phyloP scores from a whole-genome alignment of 495 filamentous ascomycete species.

The Letharia lupina region DNA sequence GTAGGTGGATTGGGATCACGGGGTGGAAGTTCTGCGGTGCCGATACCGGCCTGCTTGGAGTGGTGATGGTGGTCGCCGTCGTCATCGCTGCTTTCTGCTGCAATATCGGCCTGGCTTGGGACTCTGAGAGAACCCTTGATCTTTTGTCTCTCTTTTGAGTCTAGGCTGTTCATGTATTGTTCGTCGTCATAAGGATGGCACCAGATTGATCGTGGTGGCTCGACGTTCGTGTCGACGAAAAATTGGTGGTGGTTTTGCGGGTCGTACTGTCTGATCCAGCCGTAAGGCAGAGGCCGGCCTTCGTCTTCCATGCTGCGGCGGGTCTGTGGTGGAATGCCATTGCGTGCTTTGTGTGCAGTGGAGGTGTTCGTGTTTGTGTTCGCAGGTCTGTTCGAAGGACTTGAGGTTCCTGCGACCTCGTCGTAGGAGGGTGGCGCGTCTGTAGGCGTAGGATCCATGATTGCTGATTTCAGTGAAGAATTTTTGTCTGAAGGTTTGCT shows the following conservation, averaged over 20 bases:
- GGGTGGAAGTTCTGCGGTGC: constrained; percentile 11
- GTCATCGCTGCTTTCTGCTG: constrained; percentile 37
- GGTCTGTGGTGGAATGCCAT: constrained; percentile 35
- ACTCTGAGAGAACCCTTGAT: constrained; percentile 29
- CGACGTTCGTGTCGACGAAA: constrained; percentile 42
- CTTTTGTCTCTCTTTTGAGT: constrained; percentile 32
- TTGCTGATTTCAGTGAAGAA: background rate
- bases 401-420: constrained; percentile 18
- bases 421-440: constrained; percentile 33
- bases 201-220: constrained; percentile 42
- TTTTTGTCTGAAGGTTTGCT: background rate
- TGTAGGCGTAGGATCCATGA: constrained; percentile 8
- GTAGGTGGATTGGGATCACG: constrained; percentile 18
- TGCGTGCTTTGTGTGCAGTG: constrained; percentile 25
- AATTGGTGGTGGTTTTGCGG: constrained; percentile 38
- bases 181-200: constrained; percentile 46
- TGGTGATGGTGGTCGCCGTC: constrained; percentile 27
- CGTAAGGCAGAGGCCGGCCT: constrained; percentile 33
- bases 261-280: constrained; percentile 43
- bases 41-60: constrained; percentile 10
- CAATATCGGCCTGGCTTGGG: constrained; percentile 34
- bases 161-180: constrained; percentile 34
- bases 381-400: constrained; percentile 7
- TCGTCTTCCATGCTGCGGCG: constrained; percentile 48
- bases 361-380: background rate